Conservation (phyloP, 1,139 yeast species). For the Nakaseomyces nivariensis region DNA sequence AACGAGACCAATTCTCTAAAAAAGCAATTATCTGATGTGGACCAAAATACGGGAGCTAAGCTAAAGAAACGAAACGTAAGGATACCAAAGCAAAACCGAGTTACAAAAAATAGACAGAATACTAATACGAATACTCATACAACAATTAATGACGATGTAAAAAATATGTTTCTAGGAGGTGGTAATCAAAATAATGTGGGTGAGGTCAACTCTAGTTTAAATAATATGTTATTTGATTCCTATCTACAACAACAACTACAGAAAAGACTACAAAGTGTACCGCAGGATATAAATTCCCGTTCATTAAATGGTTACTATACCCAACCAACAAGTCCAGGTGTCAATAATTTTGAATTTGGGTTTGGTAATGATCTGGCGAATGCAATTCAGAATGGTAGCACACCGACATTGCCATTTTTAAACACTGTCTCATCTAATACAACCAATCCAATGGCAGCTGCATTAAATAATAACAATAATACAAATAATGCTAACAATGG, state of each 20-base stretch:
- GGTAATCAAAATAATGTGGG: background rate
- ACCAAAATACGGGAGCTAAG: background rate
- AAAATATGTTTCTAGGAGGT: background rate
- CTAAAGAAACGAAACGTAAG: background rate
- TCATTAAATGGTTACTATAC: slow-evolving; percentile 24
- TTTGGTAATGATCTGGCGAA: slow-evolving; percentile 6
- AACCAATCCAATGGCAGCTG: background rate
- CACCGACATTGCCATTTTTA: background rate
- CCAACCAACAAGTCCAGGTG: slow-evolving; percentile 28
- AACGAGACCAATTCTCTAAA: background rate
- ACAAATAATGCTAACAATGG: slow-evolving; percentile 5
- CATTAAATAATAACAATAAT: slow-evolving; percentile 4
- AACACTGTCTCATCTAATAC: background rate
- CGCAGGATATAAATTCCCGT: slow-evolving; percentile 21
- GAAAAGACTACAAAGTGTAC: slow-evolving; percentile 19
- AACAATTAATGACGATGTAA: background rate
- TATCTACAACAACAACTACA: slow-evolving; percentile 24
- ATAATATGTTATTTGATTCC: slow-evolving; percentile 14
- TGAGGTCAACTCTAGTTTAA: background rate
- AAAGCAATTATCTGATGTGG: background rate
- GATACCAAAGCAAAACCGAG: background rate
- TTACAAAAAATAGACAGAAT: background rate
- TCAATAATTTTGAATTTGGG: slow-evolving; percentile 12
- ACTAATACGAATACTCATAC: background rate
- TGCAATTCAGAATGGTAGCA: background rate